phyloP scores from a whole-genome alignment of 352 stramenopile genomes.

The Phytophthora chlamydospora region DNA sequence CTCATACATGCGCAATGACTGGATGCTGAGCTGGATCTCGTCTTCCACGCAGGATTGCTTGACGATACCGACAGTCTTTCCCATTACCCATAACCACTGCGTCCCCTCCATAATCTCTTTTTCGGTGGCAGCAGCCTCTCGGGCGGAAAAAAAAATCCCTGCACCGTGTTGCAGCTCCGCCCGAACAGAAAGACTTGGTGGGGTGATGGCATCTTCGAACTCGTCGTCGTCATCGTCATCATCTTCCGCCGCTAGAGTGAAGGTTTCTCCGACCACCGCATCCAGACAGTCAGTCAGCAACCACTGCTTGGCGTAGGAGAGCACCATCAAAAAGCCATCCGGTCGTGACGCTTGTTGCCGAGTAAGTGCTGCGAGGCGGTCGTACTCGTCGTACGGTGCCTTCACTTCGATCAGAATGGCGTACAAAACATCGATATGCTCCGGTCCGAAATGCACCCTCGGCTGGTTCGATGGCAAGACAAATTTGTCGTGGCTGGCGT shows the following conservation, averaged over 20 bases:
- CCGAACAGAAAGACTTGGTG: slow-evolving; percentile 74
- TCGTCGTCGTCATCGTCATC: slow-evolving; percentile 84
- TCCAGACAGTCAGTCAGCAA: slow-evolving; percentile 80
- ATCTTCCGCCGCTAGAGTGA: slow-evolving; percentile 50
- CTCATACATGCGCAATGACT: slow-evolving; percentile 69
- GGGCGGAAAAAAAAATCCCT: slow-evolving; percentile 58
- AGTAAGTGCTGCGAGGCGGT: slow-evolving; percentile 68
- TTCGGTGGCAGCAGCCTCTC: slow-evolving; percentile 22
- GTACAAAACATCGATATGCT: slow-evolving; percentile 88
- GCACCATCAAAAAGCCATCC: slow-evolving; percentile 84
- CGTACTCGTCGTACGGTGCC: slow-evolving; percentile 87
- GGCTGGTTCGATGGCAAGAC: slow-evolving; percentile 44
- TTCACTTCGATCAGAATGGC: slow-evolving; percentile 89
- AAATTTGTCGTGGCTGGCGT: slow-evolving; percentile 15
- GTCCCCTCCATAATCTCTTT: slow-evolving; percentile 20
- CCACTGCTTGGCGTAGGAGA: slow-evolving; percentile 89
- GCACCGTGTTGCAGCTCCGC: slow-evolving; percentile 53
- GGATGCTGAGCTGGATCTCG: slow-evolving; percentile 69
- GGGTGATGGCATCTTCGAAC: slow-evolving; percentile 88
- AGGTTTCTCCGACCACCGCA: slow-evolving; percentile 54
- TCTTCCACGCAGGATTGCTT: slow-evolving; percentile 89
- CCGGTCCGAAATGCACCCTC: slow-evolving; percentile 70
- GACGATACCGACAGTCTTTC: slow-evolving; percentile 50
- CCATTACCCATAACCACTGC: slow-evolving; percentile 69
- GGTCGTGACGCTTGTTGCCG: slow-evolving; percentile 78